A percentile compares a stretch with the other conserved stretches of the same genome.
These are phyloP conservation scores for Lotmaria passim DNA, from an alignment of 208 protist genomes.

Conservation along the genomic window DNA sequence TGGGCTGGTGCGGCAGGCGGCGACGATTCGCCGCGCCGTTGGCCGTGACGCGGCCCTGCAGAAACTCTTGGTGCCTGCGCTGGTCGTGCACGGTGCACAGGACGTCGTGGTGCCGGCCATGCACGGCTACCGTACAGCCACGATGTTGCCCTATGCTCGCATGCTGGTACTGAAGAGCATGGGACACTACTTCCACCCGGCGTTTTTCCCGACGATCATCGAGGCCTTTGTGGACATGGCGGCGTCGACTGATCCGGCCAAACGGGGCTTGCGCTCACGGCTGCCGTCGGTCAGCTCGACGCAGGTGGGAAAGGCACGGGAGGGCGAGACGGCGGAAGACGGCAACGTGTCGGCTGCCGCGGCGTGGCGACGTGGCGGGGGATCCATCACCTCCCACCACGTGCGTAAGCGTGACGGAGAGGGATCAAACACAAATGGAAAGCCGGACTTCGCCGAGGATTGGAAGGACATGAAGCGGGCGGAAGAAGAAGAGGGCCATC, in stretches of 20 bases:
- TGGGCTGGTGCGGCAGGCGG: constrained; percentile 73
- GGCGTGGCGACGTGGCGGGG: constrained; percentile 5
- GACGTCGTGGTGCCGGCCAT: constrained; percentile 74
- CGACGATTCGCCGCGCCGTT: constrained; percentile 53
- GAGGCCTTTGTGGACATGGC: constrained; percentile 44
- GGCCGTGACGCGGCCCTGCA: constrained; percentile 59
- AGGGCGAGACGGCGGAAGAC: neutral
- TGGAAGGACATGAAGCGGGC: neutral
- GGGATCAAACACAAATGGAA: no score
- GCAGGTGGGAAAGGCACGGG: neutral
- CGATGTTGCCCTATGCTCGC: constrained; percentile 56
- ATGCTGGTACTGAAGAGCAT: constrained; percentile 74
- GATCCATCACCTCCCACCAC: neutral
- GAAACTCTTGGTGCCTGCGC: constrained; percentile 44
- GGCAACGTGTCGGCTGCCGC: constrained; percentile 7
- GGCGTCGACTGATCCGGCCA: constrained; percentile 28
- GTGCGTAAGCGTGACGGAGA: neutral
- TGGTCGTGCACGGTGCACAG: constrained; percentile 77
- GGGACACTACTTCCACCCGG: constrained; percentile 87
- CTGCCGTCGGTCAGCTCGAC: constrained; percentile 6
- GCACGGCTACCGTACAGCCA: constrained; percentile 78
- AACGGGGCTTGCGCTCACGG: neutral
- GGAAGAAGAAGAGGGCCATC: neutral
- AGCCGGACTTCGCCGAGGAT: no score
- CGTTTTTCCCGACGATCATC: constrained; percentile 70